A percentile compares a stretch with the other conserved stretches of the same genome.
Conservation (phyloP, 2,329 filamentous ascomycete genomes). For the Aspergillus cejpii region DNA sequence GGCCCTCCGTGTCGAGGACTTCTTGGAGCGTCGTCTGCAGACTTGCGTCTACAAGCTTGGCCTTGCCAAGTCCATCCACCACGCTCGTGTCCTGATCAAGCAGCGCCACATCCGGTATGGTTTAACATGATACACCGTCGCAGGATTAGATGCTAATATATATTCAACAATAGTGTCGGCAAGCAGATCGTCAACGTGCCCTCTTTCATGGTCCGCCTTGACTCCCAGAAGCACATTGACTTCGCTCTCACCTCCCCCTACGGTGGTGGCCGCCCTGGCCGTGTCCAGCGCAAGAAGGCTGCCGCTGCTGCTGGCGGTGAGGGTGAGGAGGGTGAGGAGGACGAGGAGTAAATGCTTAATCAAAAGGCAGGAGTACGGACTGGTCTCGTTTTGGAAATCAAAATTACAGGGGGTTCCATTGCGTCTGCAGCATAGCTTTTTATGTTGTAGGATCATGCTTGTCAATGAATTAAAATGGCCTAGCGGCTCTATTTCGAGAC, state of each 20-base stretch:
- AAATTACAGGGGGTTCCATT: slow-evolving; percentile 30
- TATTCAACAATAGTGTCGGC: slow-evolving; percentile 60
- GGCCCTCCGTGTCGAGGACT: slow-evolving; percentile 98
- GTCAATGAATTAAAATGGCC: slow-evolving; percentile 32
- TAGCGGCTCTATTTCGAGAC: slow-evolving; percentile 33
- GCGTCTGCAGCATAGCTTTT: slow-evolving; percentile 36
- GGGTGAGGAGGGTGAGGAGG: slow-evolving; percentile 63
- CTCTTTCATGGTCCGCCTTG: slow-evolving; percentile 98
- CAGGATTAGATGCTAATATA: neutral
- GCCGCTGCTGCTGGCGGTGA: slow-evolving; percentile 75
- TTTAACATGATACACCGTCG: neutral
- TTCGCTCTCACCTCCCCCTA: slow-evolving; percentile 96
- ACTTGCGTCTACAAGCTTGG: slow-evolving; percentile 99
- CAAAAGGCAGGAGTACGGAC: slow-evolving; percentile 29
- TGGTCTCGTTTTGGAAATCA: slow-evolving; percentile 35
- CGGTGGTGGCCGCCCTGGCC: slow-evolving; percentile 91
- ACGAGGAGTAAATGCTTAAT: slow-evolving; percentile 55
- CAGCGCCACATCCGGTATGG: slow-evolving; percentile 89
- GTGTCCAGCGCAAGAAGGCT: slow-evolving; percentile 99
- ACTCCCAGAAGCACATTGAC: slow-evolving; percentile 99
- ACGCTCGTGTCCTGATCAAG: slow-evolving; percentile 98
- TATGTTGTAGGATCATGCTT: slow-evolving; percentile 39
- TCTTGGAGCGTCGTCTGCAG: slow-evolving; percentile 99
- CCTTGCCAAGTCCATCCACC: slow-evolving; percentile 99
- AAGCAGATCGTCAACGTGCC: slow-evolving; percentile 99